These are phyloP conservation scores for Penicillium sp. DNA, from an alignment of 2,329 filamentous ascomycete genomes.

Conservation along the genomic window DNA sequence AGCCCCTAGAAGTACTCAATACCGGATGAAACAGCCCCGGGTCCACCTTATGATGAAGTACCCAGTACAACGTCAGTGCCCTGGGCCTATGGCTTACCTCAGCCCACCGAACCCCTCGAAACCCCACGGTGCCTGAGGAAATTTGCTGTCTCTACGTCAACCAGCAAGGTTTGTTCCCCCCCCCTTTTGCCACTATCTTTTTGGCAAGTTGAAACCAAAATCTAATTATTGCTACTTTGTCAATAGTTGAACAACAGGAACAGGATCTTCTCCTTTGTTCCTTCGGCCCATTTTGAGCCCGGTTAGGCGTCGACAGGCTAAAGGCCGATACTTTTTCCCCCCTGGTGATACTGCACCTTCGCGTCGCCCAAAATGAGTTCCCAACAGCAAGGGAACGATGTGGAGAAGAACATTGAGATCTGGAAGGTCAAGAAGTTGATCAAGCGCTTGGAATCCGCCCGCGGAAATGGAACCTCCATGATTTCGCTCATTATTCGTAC, in stretches of 20 bases:
- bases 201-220: slow-evolving; percentile 5
- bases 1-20: neutral
- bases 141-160: slow-evolving; percentile 33
- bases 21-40: neutral
- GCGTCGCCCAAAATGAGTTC: slow-evolving; percentile 74
- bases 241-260: neutral
- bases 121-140: slow-evolving; percentile 39
- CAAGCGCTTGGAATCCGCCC: slow-evolving; percentile 94
- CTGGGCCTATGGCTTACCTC: slow-evolving; percentile 29
- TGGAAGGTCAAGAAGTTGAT: slow-evolving; percentile 99
- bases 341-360: slow-evolving; percentile 26
- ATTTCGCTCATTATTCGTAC: slow-evolving; percentile 98
- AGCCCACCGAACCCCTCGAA: slow-evolving; percentile 27
- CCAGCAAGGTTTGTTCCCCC: slow-evolving; percentile 9
- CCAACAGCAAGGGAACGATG: slow-evolving; percentile 75
- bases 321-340: slow-evolving; percentile 9
- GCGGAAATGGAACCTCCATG: slow-evolving; percentile 99
- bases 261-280: slow-evolving; percentile 22
- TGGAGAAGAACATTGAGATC: slow-evolving; percentile 93
- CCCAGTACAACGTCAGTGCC: slow-evolving; percentile 5
- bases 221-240: neutral
- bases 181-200: neutral
- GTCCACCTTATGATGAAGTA: neutral
- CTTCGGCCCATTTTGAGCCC: slow-evolving; percentile 19
- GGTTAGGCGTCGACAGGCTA: slow-evolving; percentile 23